Conservation (phyloP, 2,329 filamentous ascomycete genomes). For the Talaromyces piceae region DNA sequence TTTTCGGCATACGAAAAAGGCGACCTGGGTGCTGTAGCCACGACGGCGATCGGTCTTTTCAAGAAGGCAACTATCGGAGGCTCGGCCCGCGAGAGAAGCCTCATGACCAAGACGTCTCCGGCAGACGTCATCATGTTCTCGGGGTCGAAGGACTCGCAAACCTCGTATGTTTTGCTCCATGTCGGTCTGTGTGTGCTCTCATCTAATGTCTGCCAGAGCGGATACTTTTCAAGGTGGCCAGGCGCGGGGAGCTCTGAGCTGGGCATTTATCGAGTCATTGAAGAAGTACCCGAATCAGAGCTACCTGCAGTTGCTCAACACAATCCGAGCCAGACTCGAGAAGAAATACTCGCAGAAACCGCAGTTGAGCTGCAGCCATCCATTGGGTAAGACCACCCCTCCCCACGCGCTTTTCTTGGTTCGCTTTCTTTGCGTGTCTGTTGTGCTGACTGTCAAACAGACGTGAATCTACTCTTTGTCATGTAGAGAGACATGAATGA, state of each 20-base stretch:
- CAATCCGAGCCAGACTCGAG: conserved; percentile 78
- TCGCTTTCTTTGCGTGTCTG: conserved; percentile 3
- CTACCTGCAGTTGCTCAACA: conserved; percentile 90
- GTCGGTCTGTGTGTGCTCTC: neutral
- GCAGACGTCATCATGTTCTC: conserved; percentile 98
- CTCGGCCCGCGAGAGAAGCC: conserved; percentile 67
- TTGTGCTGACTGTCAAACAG: conserved; percentile 30
- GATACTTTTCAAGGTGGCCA: conserved; percentile 83
- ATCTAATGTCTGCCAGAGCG: conserved; percentile 49
- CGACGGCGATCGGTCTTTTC: conserved; percentile 72
- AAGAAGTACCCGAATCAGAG: conserved; percentile 89
- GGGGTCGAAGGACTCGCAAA: conserved; percentile 92
- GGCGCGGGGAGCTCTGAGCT: conserved; percentile 95
- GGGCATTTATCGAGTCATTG: conserved; percentile 84
- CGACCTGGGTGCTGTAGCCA: conserved; percentile 73
- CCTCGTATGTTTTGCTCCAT: conserved; percentile 33
- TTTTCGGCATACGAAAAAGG: conserved; percentile 72
- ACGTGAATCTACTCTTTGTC: conserved; percentile 59
- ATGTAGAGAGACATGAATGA: conserved; percentile 42
- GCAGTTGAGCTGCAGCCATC: conserved; percentile 92
- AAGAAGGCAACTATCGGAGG: conserved; percentile 80
- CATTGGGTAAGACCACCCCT: too few relatives aligned
- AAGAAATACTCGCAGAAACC: conserved; percentile 91
- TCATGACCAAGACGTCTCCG: conserved; percentile 83
- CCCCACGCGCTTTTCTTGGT: conserved; percentile 13